These are phyloP conservation scores for Parvularia atlantis DNA, from an alignment of 78 protist genomes.

Conservation along the genomic window DNA sequence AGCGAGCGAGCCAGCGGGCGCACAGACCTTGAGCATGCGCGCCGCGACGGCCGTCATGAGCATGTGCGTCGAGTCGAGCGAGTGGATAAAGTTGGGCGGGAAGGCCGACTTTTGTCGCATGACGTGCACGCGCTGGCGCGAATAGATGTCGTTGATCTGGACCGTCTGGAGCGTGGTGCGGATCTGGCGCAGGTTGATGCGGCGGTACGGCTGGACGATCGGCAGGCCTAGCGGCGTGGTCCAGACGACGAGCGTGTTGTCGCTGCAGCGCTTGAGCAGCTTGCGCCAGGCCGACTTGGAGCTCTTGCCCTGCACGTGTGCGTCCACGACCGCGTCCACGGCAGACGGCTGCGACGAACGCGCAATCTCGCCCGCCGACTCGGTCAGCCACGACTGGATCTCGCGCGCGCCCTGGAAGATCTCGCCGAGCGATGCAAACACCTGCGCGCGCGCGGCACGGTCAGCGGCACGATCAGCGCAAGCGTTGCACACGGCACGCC, in stretches of 20 bases:
- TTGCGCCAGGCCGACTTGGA: too few relatives aligned
- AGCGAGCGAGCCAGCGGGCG: too few relatives aligned
- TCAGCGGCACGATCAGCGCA: neutral
- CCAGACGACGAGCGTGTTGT: slow-evolving; percentile 59
- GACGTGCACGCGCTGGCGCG: neutral
- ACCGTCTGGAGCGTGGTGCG: neutral
- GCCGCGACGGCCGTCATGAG: slow-evolving; percentile 60
- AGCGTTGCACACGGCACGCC: neutral
- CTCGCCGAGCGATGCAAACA: slow-evolving; percentile 40
- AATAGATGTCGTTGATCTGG: neutral
- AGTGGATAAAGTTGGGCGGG: slow-evolving; percentile 92
- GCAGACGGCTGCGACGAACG: too few relatives aligned
- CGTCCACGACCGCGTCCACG: too few relatives aligned
- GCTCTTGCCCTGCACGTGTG: too few relatives aligned
- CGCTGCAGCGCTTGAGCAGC: too few relatives aligned
- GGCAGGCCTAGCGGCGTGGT: slow-evolving; percentile 82
- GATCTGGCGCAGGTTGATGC: neutral
- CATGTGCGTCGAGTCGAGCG: slow-evolving; percentile 88
- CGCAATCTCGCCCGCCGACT: slow-evolving; percentile 38
- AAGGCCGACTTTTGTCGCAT: slow-evolving; percentile 65
- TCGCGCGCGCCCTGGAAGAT: slow-evolving; percentile 62
- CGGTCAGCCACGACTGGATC: slow-evolving; percentile 68
- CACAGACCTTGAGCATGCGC: neutral
- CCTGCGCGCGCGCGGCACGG: neutral
- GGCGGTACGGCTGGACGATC: slow-evolving; percentile 71